These are phyloP conservation scores for Trichoderma sp. DNA, from an alignment of 2,329 filamentous ascomycete genomes.

Conservation along the genomic window DNA sequence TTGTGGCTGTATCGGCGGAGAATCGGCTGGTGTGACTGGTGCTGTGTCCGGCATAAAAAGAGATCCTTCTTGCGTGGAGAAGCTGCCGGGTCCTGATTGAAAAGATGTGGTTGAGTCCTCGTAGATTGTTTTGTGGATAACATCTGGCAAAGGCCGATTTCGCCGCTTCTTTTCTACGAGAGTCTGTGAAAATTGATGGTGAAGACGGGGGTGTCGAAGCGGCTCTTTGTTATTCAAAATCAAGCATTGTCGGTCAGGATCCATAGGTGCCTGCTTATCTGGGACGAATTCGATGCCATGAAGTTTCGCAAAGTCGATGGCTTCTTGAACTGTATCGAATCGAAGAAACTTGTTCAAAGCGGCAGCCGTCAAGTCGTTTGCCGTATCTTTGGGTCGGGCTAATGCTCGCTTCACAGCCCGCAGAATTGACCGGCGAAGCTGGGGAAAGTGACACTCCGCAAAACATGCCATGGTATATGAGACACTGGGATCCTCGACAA, in stretches of 20 bases:
- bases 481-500: constrained; percentile 56
- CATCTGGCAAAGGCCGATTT: constrained; percentile 50
- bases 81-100: constrained; percentile 23
- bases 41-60: constrained; percentile 33
- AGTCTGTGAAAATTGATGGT: constrained; percentile 56
- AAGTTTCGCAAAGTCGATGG: constrained; percentile 63
- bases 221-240: constrained; percentile 46
- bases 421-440: constrained; percentile 59
- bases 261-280: constrained; percentile 36
- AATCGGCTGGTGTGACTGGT: neutral
- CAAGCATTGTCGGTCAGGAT: constrained; percentile 43
- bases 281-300: constrained; percentile 55
- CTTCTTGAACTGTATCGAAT: constrained; percentile 69
- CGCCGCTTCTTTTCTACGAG: constrained; percentile 64
- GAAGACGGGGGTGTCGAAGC: constrained; percentile 51
- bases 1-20: neutral
- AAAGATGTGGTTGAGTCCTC: constrained; percentile 35
- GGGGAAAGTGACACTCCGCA: constrained; percentile 66
- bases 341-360: constrained; percentile 59
- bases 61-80: constrained; percentile 27
- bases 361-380: constrained; percentile 60
- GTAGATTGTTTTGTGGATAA: constrained; percentile 58
- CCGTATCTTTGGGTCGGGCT: constrained; percentile 56
- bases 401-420: constrained; percentile 57
- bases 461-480: constrained; percentile 72